Conservation (phyloP, 805 yeast genomes). For the Yamadazyma sp. region DNA sequence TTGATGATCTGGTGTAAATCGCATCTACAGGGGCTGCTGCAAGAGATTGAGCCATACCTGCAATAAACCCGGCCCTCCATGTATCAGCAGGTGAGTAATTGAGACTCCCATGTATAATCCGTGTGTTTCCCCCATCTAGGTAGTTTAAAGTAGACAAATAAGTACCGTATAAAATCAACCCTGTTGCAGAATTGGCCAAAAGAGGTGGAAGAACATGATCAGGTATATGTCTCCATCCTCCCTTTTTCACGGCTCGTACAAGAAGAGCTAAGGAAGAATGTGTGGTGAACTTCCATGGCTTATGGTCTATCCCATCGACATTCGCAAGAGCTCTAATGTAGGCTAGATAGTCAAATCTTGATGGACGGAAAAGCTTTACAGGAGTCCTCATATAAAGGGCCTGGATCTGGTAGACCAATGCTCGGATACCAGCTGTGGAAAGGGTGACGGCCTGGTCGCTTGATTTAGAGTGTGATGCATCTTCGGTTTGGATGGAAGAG, state of each 20-base stretch:
- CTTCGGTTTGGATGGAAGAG: not conserved
- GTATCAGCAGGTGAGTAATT: conserved; percentile 50
- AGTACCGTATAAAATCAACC: conserved; percentile 79
- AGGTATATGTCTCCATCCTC: conserved; percentile 87
- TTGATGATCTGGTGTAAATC: conserved; percentile 74
- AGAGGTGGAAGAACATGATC: conserved; percentile 85
- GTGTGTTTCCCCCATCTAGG: conserved; percentile 18
- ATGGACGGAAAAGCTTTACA: conserved; percentile 84
- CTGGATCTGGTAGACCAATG: conserved; percentile 74
- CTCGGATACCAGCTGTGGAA: conserved; percentile 83
- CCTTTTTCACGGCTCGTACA: conserved; percentile 63
- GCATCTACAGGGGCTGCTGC: conserved; percentile 96
- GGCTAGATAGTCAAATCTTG: conserved; percentile 83
- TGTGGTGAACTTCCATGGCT: conserved; percentile 58
- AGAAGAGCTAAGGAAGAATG: conserved; percentile 81
- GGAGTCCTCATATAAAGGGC: conserved; percentile 78
- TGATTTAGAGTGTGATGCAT: too few relatives aligned
- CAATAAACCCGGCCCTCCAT: conserved; percentile 77
- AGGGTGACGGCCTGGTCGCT: conserved; percentile 63
- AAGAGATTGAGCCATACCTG: conserved; percentile 84
- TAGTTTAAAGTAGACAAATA: conserved; percentile 58
- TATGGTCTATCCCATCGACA: conserved; percentile 41
- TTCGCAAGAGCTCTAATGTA: conserved; percentile 54
- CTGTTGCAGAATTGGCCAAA: conserved; percentile 85
- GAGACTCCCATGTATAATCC: conserved; percentile 8